Base-by-base conservation (phyloP, 2,329 filamentous ascomycete genomes). In the Simplicillium aogashimaense region DNA sequence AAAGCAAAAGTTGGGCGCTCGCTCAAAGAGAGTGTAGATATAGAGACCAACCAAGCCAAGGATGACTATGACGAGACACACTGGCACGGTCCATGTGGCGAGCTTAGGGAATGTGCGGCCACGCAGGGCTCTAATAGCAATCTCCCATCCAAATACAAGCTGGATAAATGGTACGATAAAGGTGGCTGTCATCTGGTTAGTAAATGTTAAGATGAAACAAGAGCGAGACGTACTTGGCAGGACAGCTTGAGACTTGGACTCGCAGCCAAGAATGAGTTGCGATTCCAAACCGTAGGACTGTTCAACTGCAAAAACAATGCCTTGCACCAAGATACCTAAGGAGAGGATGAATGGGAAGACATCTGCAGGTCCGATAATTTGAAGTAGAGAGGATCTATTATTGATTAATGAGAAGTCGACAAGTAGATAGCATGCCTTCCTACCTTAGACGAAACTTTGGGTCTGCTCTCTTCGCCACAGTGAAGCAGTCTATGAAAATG, bases 121-220 rank as follows among this genome's bases (percentile, higher is more conserved):
- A 47, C 63, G 67, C 18, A 81, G 54, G 10, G 74, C 71, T 47
- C 81, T 67, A 13, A 76, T 50, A 0, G 74, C 65, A 29, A 74
- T 69, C 55, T 86, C 81, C 43, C 81, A 46, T 12, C 74, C 76
- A 48, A 85, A 83, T 13, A 82, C 66, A 15, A 83, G 52, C 47
- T 83, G 80, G 28, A 79, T 70, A 45, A 72, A 82, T 18, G 80
- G 80, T 8, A 78, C 70, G 39, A 84, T 67, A 50, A 85, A 83
- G 29, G 83, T 66, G 7, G 76, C 81, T 83, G 13, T 29, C 16
- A 35, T 28, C 15, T 11, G 13, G 8, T 17, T 17, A 17, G 17
- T 14, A 3, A 4, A 17, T 15, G 9, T 11, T 13, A 3, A 35
- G 12, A 13, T 13, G 28, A n/a, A 2, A 14, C 16, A 10, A 14